A percentile compares a stretch with the other conserved stretches of the same genome.
phyloP scores from a whole-genome alignment of 768 basidiomycete genomes.

The Hirschioporus abietinus region DNA sequence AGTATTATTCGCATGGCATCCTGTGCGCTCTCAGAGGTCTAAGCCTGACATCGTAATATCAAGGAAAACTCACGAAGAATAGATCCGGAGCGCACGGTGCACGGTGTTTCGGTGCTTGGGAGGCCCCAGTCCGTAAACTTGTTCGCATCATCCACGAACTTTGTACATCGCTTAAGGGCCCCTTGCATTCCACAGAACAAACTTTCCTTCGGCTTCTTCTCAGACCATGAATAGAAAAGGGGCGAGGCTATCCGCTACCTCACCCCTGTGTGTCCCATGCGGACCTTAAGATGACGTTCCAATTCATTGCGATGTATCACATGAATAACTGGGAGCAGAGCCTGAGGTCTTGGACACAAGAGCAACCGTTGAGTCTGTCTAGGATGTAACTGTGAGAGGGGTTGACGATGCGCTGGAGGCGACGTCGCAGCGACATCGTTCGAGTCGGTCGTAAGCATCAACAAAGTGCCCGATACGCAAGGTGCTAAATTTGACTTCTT shows the following conservation, averaged over 20 bases:
- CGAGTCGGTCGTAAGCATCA: no score
- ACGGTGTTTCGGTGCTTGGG: neutral
- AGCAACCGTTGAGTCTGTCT: neutral
- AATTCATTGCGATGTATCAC: neutral
- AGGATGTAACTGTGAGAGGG: neutral
- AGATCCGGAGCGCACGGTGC: neutral
- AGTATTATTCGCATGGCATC: neutral
- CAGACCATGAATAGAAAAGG: neutral
- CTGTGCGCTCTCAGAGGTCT: neutral
- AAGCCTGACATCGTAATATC: neutral
- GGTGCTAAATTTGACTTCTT: no score
- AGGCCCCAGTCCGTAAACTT: neutral
- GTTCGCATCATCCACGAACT: neutral
- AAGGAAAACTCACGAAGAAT: neutral
- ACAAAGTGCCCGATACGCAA: no score
- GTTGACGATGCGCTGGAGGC: neutral
- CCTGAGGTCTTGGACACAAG: neutral
- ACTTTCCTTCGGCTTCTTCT: neutral
- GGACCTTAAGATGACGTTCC: neutral
- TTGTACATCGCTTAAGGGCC: neutral
- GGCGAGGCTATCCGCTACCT: neutral
- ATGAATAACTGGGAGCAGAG: neutral
- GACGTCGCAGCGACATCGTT: neutral
- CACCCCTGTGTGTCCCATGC: neutral
- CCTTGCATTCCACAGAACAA: neutral